Evolutionary conservation across 495 filamentous ascomycete species (phyloP), one percentile per base, ranked within the genome.

Genomic region (Penicillium verhagenii): DNA sequence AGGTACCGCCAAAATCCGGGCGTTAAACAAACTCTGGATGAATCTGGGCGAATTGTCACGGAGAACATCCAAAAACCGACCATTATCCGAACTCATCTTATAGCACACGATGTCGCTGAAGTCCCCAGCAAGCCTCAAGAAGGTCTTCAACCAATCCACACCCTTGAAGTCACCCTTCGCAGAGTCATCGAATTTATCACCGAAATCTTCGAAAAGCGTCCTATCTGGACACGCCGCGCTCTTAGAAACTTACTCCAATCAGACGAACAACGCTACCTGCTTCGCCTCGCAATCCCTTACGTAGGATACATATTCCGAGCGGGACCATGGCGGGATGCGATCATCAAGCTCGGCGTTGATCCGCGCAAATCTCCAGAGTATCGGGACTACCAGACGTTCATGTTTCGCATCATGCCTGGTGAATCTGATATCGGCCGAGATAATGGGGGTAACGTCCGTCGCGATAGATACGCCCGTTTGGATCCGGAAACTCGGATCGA

Each of bases 271-370:
- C 75, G 79, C 25, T 79, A 82, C 57, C 63, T 80, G 10, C 74
- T 91, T 21, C 83, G 86, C 63, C 70, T 83, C 54, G 82, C 86
- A 43, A 70, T 88, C 28, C 86, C 86, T 53, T 90, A 95, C 59
- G 83, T 89, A 1, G 92, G 86, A 7, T 98, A 96, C 72, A 86
- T 88, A 72, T 96, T 96, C 78, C 84, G 83, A 44, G 87, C 86
- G 6, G 94, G 94, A 1, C 94, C 94, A 0, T 98, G 90, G 87
- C 82, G 90, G 45, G 92, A 97, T 66, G 85, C 89, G 13, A 80
- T 96, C 52, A 80, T 97, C 54, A 82, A 79, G 48, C 90, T 90
- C 59, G 95, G 94, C 10, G 63, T 96, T 23, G 95, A 98, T 64
- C 94, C 94, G 0, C 82, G 95, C 45, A 74, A 69, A 6, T 86